Conservation (phyloP, 805 yeast species). For the Lachancea mirantina region DNA sequence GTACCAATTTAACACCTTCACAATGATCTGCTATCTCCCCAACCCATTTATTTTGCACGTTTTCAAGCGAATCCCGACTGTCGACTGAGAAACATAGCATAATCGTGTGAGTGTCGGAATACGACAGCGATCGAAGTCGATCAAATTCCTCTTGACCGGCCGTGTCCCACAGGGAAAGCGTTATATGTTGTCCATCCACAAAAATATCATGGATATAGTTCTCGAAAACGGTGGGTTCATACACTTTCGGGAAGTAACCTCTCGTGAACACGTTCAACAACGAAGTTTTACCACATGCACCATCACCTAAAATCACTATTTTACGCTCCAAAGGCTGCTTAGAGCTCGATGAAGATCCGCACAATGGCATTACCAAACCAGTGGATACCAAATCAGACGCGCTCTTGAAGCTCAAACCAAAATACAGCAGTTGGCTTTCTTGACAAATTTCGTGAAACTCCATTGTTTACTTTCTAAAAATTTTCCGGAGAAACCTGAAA, state of each 20-base stretch:
- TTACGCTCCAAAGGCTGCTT: constrained; percentile 65
- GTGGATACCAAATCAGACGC: too few species aligned
- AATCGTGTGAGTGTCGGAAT: constrained; percentile 93
- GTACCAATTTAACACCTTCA: constrained; percentile 87
- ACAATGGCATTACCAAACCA: constrained; percentile 21
- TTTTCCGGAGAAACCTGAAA: too few species aligned
- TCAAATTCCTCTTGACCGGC: constrained; percentile 99
- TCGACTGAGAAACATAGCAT: constrained; percentile 95
- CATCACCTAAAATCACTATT: constrained; percentile 92
- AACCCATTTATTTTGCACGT: constrained; percentile 94
- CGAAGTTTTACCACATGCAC: constrained; percentile 98
- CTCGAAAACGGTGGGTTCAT: constrained; percentile 97
- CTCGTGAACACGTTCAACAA: constrained; percentile 89
- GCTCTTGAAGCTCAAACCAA: too few species aligned
- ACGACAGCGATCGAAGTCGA: constrained; percentile 82
- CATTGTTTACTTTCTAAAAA: too few species aligned
- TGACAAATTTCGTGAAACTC: too few species aligned
- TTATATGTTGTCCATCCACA: constrained; percentile 89
- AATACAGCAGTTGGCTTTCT: too few species aligned
- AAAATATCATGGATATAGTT: constrained; percentile 95
- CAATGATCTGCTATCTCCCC: constrained; percentile 96
- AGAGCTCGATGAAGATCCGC: constrained; percentile 25
- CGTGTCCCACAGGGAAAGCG: constrained; percentile 93
- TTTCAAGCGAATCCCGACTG: constrained; percentile 87
- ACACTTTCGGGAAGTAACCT: constrained; percentile 96